These are phyloP conservation scores for Phascolomyces articulosus DNA, from an alignment of 371 early-diverging fungal species.

Conservation along the genomic window DNA sequence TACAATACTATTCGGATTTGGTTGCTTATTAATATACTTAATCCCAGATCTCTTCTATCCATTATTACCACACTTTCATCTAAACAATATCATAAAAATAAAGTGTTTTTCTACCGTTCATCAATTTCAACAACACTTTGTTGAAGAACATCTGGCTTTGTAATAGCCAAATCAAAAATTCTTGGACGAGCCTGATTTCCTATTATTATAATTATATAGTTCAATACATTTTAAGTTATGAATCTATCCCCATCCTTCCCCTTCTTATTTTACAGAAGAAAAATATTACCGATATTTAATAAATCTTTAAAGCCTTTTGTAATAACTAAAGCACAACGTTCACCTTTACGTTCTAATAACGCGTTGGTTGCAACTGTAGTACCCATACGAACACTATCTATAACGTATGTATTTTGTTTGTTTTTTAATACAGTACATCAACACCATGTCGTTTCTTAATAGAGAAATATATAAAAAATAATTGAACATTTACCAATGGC, in stretches of 20 bases:
- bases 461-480: no score
- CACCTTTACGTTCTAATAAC: conserved; percentile 88
- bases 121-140: conserved; percentile 86
- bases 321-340: conserved; percentile 83
- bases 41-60: no score
- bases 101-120: conserved; percentile 76
- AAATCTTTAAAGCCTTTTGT: conserved; percentile 90
- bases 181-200: conserved; percentile 94
- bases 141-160: conserved; percentile 85
- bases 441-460: no score
- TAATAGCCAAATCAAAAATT: conserved; percentile 91
- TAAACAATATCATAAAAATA: no score
- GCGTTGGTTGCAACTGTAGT: conserved; percentile 98
- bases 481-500: conserved; percentile 62
- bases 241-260: neutral
- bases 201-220: conserved; percentile 34
- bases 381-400: conserved; percentile 92
- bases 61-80: no score
- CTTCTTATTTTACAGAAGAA: neutral
- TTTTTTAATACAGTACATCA: no score
- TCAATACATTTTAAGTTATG: neutral
- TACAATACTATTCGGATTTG: conserved; percentile 76
- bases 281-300: conserved; percentile 58
- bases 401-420: neutral
- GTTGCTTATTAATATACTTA: no score